Conservation (phyloP, 2,329 filamentous ascomycete genomes). For the Apiospora aurea region DNA sequence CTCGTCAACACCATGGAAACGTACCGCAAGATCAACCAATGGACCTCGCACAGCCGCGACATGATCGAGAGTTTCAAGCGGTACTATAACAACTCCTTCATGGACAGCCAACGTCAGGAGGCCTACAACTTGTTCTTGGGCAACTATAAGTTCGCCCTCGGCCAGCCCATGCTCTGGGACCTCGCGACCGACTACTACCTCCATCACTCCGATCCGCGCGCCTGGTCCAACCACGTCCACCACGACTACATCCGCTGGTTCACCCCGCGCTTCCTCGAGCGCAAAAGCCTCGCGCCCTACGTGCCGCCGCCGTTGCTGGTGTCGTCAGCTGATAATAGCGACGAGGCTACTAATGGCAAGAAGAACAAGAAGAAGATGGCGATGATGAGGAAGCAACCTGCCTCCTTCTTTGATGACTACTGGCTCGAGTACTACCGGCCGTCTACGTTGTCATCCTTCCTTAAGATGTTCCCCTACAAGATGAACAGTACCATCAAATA, state of each 20-base stretch:
- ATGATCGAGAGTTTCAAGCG: conserved; percentile 99
- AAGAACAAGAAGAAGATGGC: conserved; percentile 37
- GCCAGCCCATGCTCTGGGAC: conserved; percentile 97
- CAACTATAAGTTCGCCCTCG: conserved; percentile 88
- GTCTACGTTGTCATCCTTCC: conserved; percentile 83
- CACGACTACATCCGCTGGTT: conserved; percentile 91
- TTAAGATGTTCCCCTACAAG: conserved; percentile 90
- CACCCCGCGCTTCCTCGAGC: conserved; percentile 74
- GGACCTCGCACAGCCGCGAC: conserved; percentile 95
- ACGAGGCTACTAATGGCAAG: too few species aligned
- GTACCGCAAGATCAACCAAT: conserved; percentile 98
- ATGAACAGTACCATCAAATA: conserved; percentile 90
- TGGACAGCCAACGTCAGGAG: conserved; percentile 97
- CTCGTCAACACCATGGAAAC: conserved; percentile 99
- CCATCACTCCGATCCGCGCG: conserved; percentile 84
- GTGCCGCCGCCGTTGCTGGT: conserved; percentile 36
- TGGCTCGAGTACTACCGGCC: conserved; percentile 98
- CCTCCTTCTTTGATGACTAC: conserved; percentile 84
- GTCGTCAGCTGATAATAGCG: background rate
- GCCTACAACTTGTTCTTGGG: conserved; percentile 97
- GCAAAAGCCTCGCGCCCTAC: conserved; percentile 63
- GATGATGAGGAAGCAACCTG: conserved; percentile 49
- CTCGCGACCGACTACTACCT: conserved; percentile 94
- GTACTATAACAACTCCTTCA: conserved; percentile 98
- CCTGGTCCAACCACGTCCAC: conserved; percentile 67